Conservation (phyloP, 208 protist species). For the Balamuthia mandrillaris region DNA sequence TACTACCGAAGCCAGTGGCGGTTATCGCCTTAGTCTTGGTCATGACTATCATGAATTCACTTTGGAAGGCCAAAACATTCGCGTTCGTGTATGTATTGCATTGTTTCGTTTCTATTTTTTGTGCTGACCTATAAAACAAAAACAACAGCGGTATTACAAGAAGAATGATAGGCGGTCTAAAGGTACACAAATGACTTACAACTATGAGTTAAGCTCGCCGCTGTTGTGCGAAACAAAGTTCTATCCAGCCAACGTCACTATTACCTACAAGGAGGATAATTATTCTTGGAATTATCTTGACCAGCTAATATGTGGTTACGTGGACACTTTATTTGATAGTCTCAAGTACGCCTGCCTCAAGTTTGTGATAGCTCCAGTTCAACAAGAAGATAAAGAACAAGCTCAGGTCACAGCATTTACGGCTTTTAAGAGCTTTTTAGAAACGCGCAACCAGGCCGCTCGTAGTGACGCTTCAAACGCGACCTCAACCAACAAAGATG, state of each 20-base stretch:
- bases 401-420: too few relatives aligned
- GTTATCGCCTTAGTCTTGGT: neutral
- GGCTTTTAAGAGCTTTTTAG: too few relatives aligned
- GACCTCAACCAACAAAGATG: too few relatives aligned
- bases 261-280: neutral
- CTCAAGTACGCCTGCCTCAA: constrained; percentile 27
- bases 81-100: neutral
- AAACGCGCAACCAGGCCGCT: too few relatives aligned
- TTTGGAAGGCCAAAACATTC: constrained; percentile 31
- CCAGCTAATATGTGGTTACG: constrained; percentile 29
- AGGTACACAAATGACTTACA: too few relatives aligned
- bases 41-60: constrained; percentile 38
- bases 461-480: too few relatives aligned
- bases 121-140: neutral
- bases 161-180: constrained; percentile 15
- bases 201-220: too few relatives aligned
- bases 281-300: constrained; percentile 42
- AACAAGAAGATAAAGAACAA: neutral
- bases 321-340: constrained; percentile 11
- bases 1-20: neutral
- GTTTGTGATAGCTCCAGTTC: constrained; percentile 14
- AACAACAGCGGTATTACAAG: constrained; percentile 16
- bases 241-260: too few relatives aligned
- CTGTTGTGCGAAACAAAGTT: too few relatives aligned
- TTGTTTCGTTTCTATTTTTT: neutral